A percentile compares a stretch with the other conserved stretches of the same genome.
These are phyloP conservation scores for Epithele typhae DNA, from an alignment of 768 basidiomycete species.

Conservation along the genomic window DNA sequence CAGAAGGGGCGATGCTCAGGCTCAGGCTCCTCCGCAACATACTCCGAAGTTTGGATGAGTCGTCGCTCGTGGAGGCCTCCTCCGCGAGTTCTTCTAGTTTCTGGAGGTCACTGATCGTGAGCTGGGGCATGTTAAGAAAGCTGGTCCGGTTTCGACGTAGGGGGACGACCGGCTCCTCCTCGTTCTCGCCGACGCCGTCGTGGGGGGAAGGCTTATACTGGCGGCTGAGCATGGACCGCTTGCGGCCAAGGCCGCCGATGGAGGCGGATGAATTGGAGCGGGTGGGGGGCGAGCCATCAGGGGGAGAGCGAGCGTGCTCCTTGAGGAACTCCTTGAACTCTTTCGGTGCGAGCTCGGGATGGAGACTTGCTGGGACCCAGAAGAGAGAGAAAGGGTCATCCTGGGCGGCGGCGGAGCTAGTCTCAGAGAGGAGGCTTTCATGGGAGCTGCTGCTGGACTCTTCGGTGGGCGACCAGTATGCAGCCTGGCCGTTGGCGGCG, in stretches of 20 bases:
- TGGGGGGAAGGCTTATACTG: slow-evolving; percentile 84
- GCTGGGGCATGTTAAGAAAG: slow-evolving; percentile 67
- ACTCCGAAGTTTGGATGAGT: slow-evolving; percentile 74
- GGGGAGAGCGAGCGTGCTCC: slow-evolving; percentile 70
- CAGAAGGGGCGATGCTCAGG: slow-evolving; percentile 79
- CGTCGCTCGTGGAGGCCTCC: slow-evolving; percentile 79
- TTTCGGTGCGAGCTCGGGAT: slow-evolving; percentile 95
- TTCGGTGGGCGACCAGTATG: slow-evolving; percentile 28
- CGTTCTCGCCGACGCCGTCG: slow-evolving; percentile 62
- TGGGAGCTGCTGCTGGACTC: slow-evolving; percentile 40
- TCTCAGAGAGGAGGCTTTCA: slow-evolving; percentile 41
- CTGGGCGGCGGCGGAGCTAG: slow-evolving; percentile 30
- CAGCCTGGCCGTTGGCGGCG: slow-evolving; percentile 43
- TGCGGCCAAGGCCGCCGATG: slow-evolving; percentile 60
- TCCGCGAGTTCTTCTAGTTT: slow-evolving; percentile 90
- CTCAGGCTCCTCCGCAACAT: slow-evolving; percentile 84
- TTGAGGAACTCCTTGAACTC: slow-evolving; percentile 95
- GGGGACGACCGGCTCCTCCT: slow-evolving; percentile 54
- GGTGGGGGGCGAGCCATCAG: slow-evolving; percentile 22
- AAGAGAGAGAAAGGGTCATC: slow-evolving; percentile 90
- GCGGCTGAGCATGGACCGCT: slow-evolving; percentile 89
- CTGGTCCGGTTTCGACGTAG: slow-evolving; percentile 66
- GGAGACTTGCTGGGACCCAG: slow-evolving; percentile 96
- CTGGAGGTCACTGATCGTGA: slow-evolving; percentile 93
- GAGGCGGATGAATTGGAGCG: slow-evolving; percentile 45